A percentile compares a stretch with the other conserved stretches of the same genome.
Conservation (phyloP, 1,284 basidiomycete species). For the Cutaneotrichosporon mucoides region DNA sequence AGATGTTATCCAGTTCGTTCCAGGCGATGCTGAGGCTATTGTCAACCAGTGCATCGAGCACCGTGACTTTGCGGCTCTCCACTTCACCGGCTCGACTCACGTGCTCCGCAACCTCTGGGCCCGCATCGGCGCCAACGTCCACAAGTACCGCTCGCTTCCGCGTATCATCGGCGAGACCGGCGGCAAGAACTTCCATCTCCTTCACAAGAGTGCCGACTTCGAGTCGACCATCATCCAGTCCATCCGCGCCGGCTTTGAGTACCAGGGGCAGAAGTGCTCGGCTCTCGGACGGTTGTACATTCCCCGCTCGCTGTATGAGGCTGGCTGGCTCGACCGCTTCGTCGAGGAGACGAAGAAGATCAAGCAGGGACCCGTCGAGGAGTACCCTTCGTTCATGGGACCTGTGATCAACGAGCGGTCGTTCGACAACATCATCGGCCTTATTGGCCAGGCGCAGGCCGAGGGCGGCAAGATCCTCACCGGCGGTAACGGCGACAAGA, state of each 20-base stretch:
- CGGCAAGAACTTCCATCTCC: conserved; percentile 88
- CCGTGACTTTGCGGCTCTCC: conserved; percentile 71
- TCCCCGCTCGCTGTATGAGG: conserved; percentile 71
- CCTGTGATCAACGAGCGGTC: conserved; percentile 81
- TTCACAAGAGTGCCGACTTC: conserved; percentile 75
- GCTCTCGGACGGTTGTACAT: conserved; percentile 84
- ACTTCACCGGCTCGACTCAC: conserved; percentile 87
- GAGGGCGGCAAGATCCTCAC: conserved; percentile 12
- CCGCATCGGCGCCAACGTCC: conserved; percentile 75
- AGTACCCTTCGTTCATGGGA: conserved; percentile 80
- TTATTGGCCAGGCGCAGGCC: conserved; percentile 74
- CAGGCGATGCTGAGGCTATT: conserved; percentile 65
- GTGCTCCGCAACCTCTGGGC: conserved; percentile 90
- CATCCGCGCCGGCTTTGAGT: conserved; percentile 80
- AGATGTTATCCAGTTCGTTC: conserved; percentile 88
- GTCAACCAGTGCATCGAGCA: conserved; percentile 64
- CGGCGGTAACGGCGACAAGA: conserved; percentile 62
- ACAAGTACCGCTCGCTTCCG: conserved; percentile 70
- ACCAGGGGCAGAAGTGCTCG: conserved; percentile 70
- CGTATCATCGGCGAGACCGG: conserved; percentile 63
- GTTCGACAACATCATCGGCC: conserved; percentile 73
- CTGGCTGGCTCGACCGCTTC: conserved; percentile 73
- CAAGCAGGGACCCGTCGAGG: conserved; percentile 66
- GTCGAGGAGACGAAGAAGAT: conserved; percentile 70
- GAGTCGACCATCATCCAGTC: conserved; percentile 75